Percentiles rank a stretch among this genome's conserved stretches.
Conservation (phyloP, 2,329 filamentous ascomycete species). For the Aspergillus neoniger region DNA sequence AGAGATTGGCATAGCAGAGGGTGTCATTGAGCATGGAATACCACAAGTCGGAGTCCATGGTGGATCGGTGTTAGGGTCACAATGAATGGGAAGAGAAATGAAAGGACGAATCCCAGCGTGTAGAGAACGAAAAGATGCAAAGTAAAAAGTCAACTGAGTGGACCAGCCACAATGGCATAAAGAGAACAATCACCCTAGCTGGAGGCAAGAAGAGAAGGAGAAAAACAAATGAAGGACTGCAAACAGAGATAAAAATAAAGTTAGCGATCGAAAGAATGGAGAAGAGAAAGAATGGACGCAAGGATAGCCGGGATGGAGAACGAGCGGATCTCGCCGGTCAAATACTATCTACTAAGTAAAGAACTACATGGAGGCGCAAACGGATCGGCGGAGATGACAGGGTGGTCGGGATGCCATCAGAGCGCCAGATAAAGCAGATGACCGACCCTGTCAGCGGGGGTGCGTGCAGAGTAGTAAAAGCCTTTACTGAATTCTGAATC, state of each 20-base stretch:
- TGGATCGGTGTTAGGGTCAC: neutral
- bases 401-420: neutral
- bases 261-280: neutral
- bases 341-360: neutral
- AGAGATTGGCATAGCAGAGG: slow-evolving; percentile 8
- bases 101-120: neutral
- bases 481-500: neutral
- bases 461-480: too few species aligned
- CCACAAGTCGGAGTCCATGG: slow-evolving; percentile 6
- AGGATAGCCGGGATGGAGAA: neutral
- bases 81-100: neutral
- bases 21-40: slow-evolving; percentile 6
- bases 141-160: neutral
- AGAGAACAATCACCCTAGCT: neutral
- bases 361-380: neutral
- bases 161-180: neutral
- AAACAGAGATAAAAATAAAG: neutral
- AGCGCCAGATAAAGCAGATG: neutral
- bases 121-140: neutral
- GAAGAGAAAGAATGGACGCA: neutral
- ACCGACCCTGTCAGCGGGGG: neutral
- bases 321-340: neutral
- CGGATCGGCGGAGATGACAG: neutral
- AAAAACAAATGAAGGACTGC: neutral
- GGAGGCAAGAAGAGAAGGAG: neutral